Conservation (phyloP, 2,329 filamentous ascomycete genomes). For the Clonostachys byssicola region DNA sequence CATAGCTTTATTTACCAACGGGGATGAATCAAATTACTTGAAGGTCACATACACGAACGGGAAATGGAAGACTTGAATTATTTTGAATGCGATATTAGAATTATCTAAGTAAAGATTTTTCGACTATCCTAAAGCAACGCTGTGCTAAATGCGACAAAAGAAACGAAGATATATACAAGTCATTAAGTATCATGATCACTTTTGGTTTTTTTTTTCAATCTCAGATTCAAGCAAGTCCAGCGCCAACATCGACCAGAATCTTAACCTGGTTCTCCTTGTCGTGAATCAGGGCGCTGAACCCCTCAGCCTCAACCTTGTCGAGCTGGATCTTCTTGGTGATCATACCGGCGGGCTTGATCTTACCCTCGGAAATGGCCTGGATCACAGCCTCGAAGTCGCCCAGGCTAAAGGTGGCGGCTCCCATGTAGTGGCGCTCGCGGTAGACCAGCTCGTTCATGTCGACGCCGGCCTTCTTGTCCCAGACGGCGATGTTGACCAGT, state of each 20-base stretch:
- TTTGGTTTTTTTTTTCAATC: too few relatives aligned
- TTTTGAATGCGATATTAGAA: too few relatives aligned
- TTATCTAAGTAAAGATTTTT: too few relatives aligned
- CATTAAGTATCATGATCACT: too few relatives aligned
- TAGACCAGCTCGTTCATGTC: constrained; percentile 14
- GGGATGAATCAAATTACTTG: too few relatives aligned
- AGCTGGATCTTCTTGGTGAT: constrained; percentile 55
- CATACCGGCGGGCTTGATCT: constrained; percentile 50
- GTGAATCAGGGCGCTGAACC: constrained; percentile 50
- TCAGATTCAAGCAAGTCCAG: not conserved
- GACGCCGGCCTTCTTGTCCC: constrained; percentile 51
- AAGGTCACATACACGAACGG: too few relatives aligned
- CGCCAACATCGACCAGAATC: constrained; percentile 47
- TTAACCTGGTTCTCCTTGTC: constrained; percentile 62
- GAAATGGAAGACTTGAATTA: too few relatives aligned
- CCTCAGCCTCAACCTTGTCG: constrained; percentile 51
- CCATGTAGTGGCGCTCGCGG: constrained; percentile 12
- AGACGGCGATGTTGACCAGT: constrained; percentile 62
- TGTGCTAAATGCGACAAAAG: too few relatives aligned
- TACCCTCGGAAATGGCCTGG: constrained; percentile 38
- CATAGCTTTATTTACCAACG: too few relatives aligned
- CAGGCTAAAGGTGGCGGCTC: constrained; percentile 16
- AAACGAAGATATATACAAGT: too few relatives aligned
- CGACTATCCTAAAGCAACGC: too few relatives aligned
- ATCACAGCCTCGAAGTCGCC: constrained; percentile 55